Percentiles rank a stretch among this genome's conserved stretches.
Conservation (phyloP, 2,329 filamentous ascomycete species). For the Lachnum nothofagi region DNA sequence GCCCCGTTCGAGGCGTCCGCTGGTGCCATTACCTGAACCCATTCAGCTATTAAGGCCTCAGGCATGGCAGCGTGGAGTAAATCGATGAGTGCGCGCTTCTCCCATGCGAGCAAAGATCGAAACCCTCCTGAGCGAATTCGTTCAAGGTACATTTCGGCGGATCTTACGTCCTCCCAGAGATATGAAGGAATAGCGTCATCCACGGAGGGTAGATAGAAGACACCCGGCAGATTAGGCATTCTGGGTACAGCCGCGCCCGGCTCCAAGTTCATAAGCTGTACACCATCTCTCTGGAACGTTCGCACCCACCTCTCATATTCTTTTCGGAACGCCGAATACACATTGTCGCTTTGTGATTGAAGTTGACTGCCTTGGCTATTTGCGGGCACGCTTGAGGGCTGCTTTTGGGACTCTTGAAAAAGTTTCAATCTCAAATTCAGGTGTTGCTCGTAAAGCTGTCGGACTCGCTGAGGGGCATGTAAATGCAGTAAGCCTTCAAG, state of each 20-base stretch:
- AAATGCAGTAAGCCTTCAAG: neutral
- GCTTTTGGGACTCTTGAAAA: neutral
- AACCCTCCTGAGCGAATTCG: neutral
- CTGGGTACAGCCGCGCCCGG: neutral
- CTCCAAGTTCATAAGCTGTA: slow-evolving; percentile 1
- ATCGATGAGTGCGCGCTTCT: neutral
- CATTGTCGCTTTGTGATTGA: neutral
- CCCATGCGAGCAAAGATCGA: neutral
- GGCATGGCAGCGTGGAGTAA: neutral
- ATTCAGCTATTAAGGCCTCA: neutral
- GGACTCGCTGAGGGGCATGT: neutral
- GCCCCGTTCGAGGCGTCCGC: neutral
- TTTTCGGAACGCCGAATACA: neutral
- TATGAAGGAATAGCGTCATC: neutral
- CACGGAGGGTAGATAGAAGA: slow-evolving; percentile 2
- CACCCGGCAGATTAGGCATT: neutral
- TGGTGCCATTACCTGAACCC: neutral
- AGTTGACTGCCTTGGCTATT: neutral
- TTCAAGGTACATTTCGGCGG: neutral
- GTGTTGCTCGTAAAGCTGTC: neutral
- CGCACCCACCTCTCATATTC: neutral
- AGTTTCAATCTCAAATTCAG: neutral
- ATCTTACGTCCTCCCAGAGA: neutral
- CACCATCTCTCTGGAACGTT: neutral
- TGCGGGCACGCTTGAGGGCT: neutral